These are phyloP conservation scores for Darksidea phi DNA, from an alignment of 495 filamentous ascomycete species.

Conservation along the genomic window DNA sequence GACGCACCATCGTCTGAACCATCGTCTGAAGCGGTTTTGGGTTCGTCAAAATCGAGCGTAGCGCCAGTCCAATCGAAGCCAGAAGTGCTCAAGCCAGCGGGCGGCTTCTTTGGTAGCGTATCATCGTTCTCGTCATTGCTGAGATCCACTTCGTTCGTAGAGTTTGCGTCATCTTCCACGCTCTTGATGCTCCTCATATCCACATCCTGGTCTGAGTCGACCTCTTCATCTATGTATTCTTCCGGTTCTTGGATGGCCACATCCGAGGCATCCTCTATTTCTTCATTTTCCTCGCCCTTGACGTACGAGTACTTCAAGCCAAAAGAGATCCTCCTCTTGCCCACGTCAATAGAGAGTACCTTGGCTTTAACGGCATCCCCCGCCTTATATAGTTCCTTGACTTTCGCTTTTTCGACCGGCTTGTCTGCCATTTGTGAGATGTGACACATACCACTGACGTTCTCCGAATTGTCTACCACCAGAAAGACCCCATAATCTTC, in stretches of 20 bases:
- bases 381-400: constrained; percentile 77
- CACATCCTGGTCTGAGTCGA: constrained; percentile 27
- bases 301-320: constrained; percentile 93
- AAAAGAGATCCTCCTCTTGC: constrained; percentile 76
- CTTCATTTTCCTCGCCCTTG: constrained; percentile 55
- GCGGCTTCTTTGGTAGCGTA: constrained; percentile 35
- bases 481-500: constrained; percentile 95
- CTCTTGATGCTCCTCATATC: constrained; percentile 48
- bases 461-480: constrained; percentile 75
- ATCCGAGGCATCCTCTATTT: constrained; percentile 19
- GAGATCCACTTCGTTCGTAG: constrained; percentile 45
- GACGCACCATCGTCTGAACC: constrained; percentile 51
- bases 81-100: constrained; percentile 65
- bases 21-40: constrained; percentile 50
- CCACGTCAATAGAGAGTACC: constrained; percentile 70
- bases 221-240: constrained; percentile 23
- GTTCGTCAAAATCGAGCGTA: constrained; percentile 52
- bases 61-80: constrained; percentile 88
- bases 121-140: constrained; percentile 51
- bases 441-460: constrained; percentile 91
- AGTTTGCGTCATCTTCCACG: constrained; percentile 38
- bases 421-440: constrained; percentile 84
- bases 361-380: constrained; percentile 90
- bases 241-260: too few relatives aligned
- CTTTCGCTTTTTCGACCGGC: constrained; percentile 71